Conservation (phyloP, 441 rosid species). For the Melastoma candidum region DNA sequence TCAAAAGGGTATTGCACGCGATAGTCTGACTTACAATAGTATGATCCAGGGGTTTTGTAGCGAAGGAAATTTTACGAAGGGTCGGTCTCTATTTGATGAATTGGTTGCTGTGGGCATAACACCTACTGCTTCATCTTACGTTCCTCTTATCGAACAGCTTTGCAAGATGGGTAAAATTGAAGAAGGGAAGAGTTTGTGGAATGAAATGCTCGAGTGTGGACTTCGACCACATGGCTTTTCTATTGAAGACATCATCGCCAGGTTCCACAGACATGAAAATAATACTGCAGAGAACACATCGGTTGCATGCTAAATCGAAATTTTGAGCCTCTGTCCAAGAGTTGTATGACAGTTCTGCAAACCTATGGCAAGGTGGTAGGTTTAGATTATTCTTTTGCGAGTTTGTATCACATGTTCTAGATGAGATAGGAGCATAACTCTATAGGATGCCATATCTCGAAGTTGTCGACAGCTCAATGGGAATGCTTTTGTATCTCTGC, state of each 20-base stretch:
- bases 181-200: slow-evolving; percentile 26
- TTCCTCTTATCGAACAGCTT: slow-evolving; percentile 24
- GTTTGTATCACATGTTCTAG: too few relatives aligned
- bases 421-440: too few relatives aligned
- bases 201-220: slow-evolving; percentile 24
- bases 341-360: too few relatives aligned
- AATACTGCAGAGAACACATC: too few relatives aligned
- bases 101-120: slow-evolving; percentile 31
- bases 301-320: too few relatives aligned
- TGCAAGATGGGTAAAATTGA: slow-evolving; percentile 22
- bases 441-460: too few relatives aligned
- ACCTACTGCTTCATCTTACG: slow-evolving; percentile 26
- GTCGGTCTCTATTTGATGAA: slow-evolving; percentile 27
- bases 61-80: slow-evolving; percentile 29
- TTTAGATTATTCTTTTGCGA: too few relatives aligned
- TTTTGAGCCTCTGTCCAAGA: too few relatives aligned
- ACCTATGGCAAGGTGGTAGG: too few relatives aligned
- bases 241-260: slow-evolving; percentile 14
- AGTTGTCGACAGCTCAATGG: too few relatives aligned
- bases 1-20: slow-evolving; percentile 34
- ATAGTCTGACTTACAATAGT: slow-evolving; percentile 33
- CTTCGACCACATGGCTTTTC: slow-evolving; percentile 16
- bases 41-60: slow-evolving; percentile 41
- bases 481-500: too few relatives aligned
- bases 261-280: too few relatives aligned